Conservation (phyloP, 2,329 filamentous ascomycete genomes). For the Clarireedia hainanense region DNA sequence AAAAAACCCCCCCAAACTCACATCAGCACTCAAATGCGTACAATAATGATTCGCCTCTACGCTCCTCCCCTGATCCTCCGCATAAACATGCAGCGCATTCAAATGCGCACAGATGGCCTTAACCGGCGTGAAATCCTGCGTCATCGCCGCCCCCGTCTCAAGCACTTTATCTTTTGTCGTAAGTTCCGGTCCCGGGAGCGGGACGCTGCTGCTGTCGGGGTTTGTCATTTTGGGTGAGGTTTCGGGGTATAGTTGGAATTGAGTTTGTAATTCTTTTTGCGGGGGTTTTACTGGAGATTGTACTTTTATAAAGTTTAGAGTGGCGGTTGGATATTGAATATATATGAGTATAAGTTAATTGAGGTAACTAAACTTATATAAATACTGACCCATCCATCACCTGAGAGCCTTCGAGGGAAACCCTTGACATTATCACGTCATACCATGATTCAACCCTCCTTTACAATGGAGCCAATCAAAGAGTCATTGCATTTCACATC, state of each 20-base stretch:
- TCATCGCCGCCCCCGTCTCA: constrained; percentile 51
- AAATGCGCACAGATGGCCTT: constrained; percentile 74
- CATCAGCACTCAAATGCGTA: constrained; percentile 62
- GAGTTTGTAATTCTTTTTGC: no score
- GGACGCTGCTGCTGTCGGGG: not conserved
- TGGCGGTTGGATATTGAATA: no score
- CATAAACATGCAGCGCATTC: constrained; percentile 76
- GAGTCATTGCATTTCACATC: no score
- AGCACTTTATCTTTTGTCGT: constrained; percentile 46
- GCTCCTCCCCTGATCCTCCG: constrained; percentile 42
- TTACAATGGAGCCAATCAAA: no score
- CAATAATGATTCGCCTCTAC: constrained; percentile 85
- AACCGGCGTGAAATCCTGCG: constrained; percentile 61
- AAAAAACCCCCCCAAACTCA: constrained; percentile 39
- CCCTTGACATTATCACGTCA: no score
- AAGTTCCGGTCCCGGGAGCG: not conserved
- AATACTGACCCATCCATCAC: no score
- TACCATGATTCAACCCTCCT: no score
- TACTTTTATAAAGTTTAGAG: no score
- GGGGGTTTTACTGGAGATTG: no score
- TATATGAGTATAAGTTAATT: no score
- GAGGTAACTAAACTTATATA: no score
- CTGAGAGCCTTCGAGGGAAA: no score
- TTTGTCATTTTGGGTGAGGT: not conserved
- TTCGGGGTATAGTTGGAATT: not conserved